Base-by-base conservation (phyloP, 768 basidiomycete species). In the Lactifluus pinguis region DNA sequence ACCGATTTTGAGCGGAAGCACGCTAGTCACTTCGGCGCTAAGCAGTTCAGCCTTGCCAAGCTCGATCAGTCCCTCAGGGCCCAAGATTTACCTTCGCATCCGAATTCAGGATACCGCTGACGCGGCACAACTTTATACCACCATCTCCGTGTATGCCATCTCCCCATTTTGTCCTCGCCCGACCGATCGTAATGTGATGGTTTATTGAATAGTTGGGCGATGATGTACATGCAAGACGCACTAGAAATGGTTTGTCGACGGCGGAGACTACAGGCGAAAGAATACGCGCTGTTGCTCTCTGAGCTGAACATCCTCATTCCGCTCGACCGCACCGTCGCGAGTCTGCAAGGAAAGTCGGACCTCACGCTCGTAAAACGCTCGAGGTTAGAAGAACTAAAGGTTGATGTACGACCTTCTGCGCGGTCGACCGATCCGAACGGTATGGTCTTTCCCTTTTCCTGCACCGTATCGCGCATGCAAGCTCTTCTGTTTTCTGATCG, bases 211-310 rank as follows among this genome's bases (percentile, higher is more conserved):
- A 91, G 87, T 6, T 85, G 92, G 9, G 85, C 90, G 14, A 92
- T 90, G 9, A 97, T 93, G 87, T 98, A 98, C 71, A 88, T 98
- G 83, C 93, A 95, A 67, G 95, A 98, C 72, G 91, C 92, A 1
- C 80, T 97, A 25, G 95, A 97, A 63, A 77, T 85, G 21, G 86
- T 92, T 1, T 92, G 89, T 69, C 78, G 81, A 41, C 83, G 82
- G 68, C 80, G 86, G 52, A 83, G 83, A 68, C 72, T 91, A 32
- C 80, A 86, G 67, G 80, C 87, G 34, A 83, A 87, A 59, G 87
- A 92, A 60, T 98, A 93, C 74, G 91, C 90, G 1, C 79, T 98
- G 21, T 75, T 95, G 44, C 71, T 76, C 13, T 77, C 78, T 1
- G 82, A 84, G 58, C 79, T 76, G 73, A 86, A 84, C 59, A 85